Evolutionary conservation across 768 basidiomycete species (phyloP).

Genomic region (Leccinum variicolor): DNA sequence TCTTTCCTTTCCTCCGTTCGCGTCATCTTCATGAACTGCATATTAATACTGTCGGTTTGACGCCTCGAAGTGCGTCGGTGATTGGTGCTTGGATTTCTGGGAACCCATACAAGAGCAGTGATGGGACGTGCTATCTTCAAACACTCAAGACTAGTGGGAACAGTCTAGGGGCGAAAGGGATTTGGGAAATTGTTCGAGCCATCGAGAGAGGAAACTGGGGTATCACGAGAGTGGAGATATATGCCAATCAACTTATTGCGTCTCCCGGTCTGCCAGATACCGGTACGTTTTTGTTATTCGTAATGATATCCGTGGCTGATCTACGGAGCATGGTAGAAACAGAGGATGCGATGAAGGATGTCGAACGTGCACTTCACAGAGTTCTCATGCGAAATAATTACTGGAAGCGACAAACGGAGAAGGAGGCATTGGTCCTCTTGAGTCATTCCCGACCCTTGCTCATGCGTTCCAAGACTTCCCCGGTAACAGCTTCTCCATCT

Average conservation of each 20-base stretch:
- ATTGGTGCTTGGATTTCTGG: slow-evolving; percentile 52
- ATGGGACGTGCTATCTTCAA: slow-evolving; percentile 39
- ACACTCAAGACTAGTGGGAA: slow-evolving; percentile 59
- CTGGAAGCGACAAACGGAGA: slow-evolving; percentile 42
- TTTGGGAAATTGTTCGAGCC: slow-evolving; percentile 45
- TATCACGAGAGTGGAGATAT: slow-evolving; percentile 47
- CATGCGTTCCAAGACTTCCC: slow-evolving; percentile 27
- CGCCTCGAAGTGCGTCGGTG: slow-evolving; percentile 38
- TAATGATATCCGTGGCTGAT: slow-evolving; percentile 17
- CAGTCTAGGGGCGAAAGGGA: slow-evolving; percentile 43
- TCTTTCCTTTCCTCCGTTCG: slow-evolving; percentile 48
- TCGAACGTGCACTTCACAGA: slow-evolving; percentile 31
- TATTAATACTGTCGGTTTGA: slow-evolving; percentile 47
- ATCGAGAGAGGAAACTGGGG: slow-evolving; percentile 49
- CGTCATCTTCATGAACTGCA: slow-evolving; percentile 50
- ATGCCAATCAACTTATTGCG: slow-evolving; percentile 37
- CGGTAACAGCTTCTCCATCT: slow-evolving; percentile 11
- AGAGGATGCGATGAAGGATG: slow-evolving; percentile 32
- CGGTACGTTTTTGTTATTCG: slow-evolving; percentile 2
- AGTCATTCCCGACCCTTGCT: slow-evolving; percentile 48
- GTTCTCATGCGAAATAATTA: slow-evolving; percentile 47
- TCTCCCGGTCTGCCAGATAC: slow-evolving; percentile 4
- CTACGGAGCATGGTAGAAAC: slow-evolving; percentile 14
- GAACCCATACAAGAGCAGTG: slow-evolving; percentile 2
- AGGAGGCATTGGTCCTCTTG: slow-evolving; percentile 50